Evolutionary conservation across 352 stramenopile species (phyloP), one percentile per base, ranked within the genome.

Genomic region (Pythium phragmitis): DNA sequence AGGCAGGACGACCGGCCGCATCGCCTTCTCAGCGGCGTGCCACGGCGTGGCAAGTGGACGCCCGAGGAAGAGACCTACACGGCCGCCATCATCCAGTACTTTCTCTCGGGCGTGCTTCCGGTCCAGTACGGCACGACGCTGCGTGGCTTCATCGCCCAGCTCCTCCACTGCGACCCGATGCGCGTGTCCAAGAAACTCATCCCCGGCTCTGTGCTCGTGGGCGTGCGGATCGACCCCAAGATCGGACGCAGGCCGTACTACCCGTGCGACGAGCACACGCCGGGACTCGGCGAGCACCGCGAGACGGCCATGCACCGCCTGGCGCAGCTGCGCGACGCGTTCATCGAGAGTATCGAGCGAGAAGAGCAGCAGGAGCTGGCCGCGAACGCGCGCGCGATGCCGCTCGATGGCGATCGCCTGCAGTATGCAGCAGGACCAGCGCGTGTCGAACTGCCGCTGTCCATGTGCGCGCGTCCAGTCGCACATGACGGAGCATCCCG

Each of bases 141-240:
- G 33, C 77, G 82, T 23, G 77, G 80, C 23, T 92, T 87, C 67
- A 68, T 92, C 41, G 82, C 82, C 2, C 74, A 88, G 56, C 73
- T 87, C 47, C 68, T 92, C 1, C 77, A 92, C 62, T 92, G 82
- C 65, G 77, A 88, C 50, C 82, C 82, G 19, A 91, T 91, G 82
- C 75, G 82, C n/a, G 85, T 91, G 63, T 91, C 82, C 42, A 91
- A 91, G 77, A 91, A 91, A 63, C 68, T 91, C 39, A 67, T 90
- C 41, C 79, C 81, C 0, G 81, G 81, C 11, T 77, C 71, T 1
- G 74, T 83, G 41, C 86, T 91, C 47, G 77, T 77, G 37, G 80
- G 76, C 28, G 77, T 91, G 55, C 80, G 82, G 60, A 88, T 91
- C 62, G 84, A 85, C 53, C 77, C 79, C 41, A 91, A 91, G 79